Evolutionary conservation across 768 basidiomycete species (phyloP).

Genomic region (Psilocybe sp.): DNA sequence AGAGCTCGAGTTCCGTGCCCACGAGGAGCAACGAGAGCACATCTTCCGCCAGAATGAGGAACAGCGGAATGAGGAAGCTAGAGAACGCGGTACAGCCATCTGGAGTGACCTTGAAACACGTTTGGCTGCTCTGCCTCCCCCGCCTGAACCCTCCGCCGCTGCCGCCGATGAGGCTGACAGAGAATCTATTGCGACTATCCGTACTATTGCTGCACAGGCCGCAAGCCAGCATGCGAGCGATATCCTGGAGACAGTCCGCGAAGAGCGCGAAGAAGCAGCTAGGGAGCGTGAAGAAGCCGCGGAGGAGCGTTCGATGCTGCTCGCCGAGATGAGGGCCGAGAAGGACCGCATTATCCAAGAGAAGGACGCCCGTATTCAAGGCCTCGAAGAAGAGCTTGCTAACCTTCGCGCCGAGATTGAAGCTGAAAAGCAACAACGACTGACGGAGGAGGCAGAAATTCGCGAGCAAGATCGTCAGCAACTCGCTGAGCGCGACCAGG

Average conservation of each 20-base stretch:
- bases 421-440: slow-evolving; percentile 54
- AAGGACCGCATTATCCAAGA: slow-evolving; percentile 51
- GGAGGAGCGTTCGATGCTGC: slow-evolving; percentile 52
- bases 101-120: slow-evolving; percentile 38
- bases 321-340: slow-evolving; percentile 39
- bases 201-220: slow-evolving; percentile 47
- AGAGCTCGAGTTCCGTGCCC: slow-evolving; percentile 59
- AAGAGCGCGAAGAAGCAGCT: slow-evolving; percentile 58
- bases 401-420: slow-evolving; percentile 58
- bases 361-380: slow-evolving; percentile 51
- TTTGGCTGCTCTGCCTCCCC: slow-evolving; percentile 31
- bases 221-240: slow-evolving; percentile 55
- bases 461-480: slow-evolving; percentile 60
- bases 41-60: slow-evolving; percentile 32
- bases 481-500: slow-evolving; percentile 57
- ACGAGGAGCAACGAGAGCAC: slow-evolving; percentile 57
- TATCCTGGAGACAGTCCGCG: slow-evolving; percentile 53
- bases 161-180: slow-evolving; percentile 28
- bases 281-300: slow-evolving; percentile 52
- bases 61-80: slow-evolving; percentile 54
- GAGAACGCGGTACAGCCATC: slow-evolving; percentile 47
- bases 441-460: slow-evolving; percentile 59
- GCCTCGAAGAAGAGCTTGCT: slow-evolving; percentile 63
- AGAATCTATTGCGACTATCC: slow-evolving; percentile 34
- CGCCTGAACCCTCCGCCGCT: slow-evolving; percentile 11